Base-by-base conservation (phyloP, 2,329 filamentous ascomycete species). In the Xylogone sp. region DNA sequence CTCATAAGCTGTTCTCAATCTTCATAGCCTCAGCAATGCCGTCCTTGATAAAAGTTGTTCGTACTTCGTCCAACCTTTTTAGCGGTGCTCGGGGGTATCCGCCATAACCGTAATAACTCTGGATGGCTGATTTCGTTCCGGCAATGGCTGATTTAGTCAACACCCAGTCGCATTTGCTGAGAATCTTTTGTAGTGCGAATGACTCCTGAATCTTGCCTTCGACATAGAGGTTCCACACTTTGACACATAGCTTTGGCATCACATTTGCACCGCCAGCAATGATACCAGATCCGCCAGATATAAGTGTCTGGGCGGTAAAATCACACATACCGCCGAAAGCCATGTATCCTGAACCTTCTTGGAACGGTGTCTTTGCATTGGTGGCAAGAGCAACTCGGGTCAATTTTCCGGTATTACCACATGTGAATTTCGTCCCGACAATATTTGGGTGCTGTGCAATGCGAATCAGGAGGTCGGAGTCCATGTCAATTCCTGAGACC, bases 341-440 rank as follows among this genome's bases (percentile, higher is more conserved):
- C 81, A 94, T 87, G 75, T 92, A 95, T 10, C 82, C 83, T 19
- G 76, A 81, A 29, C 81, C 82, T 55, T 78, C 73, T 7, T 71
- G 66, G 53, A 67, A 71, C 10, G 86, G 83, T 0, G 86, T 90
- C 68, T 84, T 82, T 52, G 90, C 88, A 61, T 87, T 74, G 45
- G 86, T 83, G 44, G 83, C 88, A 13, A 79, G 71, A 6, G 90
- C 89, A 3, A 96, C 88, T 27, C 90, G 84, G 12, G 90, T 93
- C 58, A 95, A 79, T 73, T 95, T 96, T 57, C 90, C 90, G 1
- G 89, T 94, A 75, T 90, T 94, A 58, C 88, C 90, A 68, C 90
- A 95, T 42, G 90, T 96, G 76, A 96, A 95, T 70, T 96, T 96
- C 50, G 89, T 92, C 56, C 90, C 90, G 56, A 91, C 75, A 63